These are phyloP conservation scores for Discostella stelligeroides DNA, from an alignment of 108 stramenopile genomes.

Conservation along the genomic window DNA sequence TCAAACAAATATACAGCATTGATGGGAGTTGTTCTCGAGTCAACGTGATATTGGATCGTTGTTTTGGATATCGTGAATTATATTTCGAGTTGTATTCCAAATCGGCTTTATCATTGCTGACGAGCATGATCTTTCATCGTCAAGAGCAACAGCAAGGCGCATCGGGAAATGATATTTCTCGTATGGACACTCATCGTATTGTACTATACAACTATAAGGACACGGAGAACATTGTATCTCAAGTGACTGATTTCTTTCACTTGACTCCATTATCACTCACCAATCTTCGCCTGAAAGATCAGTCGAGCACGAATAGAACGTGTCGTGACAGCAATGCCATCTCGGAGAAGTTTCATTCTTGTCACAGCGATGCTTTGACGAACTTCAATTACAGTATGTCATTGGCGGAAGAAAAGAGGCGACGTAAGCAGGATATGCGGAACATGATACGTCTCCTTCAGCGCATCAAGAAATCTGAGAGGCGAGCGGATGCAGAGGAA, in stretches of 20 bases:
- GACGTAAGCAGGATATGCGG: conserved; percentile 1
- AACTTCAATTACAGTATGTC: conserved; percentile 21
- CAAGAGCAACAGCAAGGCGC: background rate
- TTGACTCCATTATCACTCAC: conserved; percentile 24
- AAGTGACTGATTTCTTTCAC: conserved; percentile 24
- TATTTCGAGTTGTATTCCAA: conserved; percentile 42
- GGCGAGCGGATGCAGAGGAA: too few relatives aligned
- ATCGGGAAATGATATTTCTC: background rate
- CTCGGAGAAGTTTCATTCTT: conserved; percentile 29
- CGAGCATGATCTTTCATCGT: conserved; percentile 17
- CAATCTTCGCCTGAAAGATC: conserved; percentile 11
- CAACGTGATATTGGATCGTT: conserved; percentile 23
- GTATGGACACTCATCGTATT: conserved; percentile 32
- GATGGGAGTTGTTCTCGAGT: conserved; percentile 31
- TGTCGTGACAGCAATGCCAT: conserved; percentile 16
- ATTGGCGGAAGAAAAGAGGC: conserved; percentile 15
- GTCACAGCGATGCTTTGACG: conserved; percentile 27
- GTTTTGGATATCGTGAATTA: conserved; percentile 40
- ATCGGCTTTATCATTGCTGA: conserved; percentile 26
- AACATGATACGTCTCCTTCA: conserved; percentile 11
- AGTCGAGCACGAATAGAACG: conserved; percentile 16
- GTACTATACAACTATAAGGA: conserved; percentile 37
- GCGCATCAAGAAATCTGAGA: background rate
- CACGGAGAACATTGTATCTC: conserved; percentile 17
- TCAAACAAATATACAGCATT: conserved; percentile 32